Percentiles rank a stretch among this genome's conserved stretches.
phyloP scores from a whole-genome alignment of 371 early-diverging fungal species.

The Circinella minor region DNA sequence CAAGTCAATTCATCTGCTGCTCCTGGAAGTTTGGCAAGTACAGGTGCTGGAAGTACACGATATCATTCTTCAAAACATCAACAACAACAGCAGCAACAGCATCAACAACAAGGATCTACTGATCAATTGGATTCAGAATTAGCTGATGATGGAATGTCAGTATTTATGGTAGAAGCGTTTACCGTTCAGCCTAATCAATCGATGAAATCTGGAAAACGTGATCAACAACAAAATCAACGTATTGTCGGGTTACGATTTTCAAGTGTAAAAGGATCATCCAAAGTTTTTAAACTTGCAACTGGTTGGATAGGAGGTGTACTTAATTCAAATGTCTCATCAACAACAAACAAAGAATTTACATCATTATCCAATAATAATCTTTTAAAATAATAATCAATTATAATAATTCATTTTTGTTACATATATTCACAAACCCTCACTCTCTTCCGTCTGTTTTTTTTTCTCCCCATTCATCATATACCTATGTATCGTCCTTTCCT shows the following conservation, averaged over 20 bases:
- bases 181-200: constrained; percentile 24
- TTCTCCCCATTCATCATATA: neutral
- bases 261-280: constrained; percentile 43
- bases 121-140: neutral
- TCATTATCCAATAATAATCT: constrained; percentile 4
- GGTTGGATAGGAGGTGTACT: constrained; percentile 52
- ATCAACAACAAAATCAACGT: constrained; percentile 17
- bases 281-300: constrained; percentile 51
- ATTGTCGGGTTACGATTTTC: constrained; percentile 39
- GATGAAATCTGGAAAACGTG: constrained; percentile 2
- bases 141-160: constrained; percentile 33
- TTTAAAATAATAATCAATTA: neutral
- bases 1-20: constrained; percentile 26
- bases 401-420: too few species aligned
- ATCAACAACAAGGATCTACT: neutral
- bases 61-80: neutral
- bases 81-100: constrained; percentile 12
- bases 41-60: neutral
- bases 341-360: neutral
- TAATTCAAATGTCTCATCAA: constrained; percentile 10
- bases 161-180: constrained; percentile 44
- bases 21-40: constrained; percentile 13
- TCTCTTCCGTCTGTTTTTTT: neutral
- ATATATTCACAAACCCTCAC: neutral
- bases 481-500: too few species aligned